Evolutionary conservation across 2,329 filamentous ascomycete genomes (phyloP).

Genomic region (Xylaria sp.): DNA sequence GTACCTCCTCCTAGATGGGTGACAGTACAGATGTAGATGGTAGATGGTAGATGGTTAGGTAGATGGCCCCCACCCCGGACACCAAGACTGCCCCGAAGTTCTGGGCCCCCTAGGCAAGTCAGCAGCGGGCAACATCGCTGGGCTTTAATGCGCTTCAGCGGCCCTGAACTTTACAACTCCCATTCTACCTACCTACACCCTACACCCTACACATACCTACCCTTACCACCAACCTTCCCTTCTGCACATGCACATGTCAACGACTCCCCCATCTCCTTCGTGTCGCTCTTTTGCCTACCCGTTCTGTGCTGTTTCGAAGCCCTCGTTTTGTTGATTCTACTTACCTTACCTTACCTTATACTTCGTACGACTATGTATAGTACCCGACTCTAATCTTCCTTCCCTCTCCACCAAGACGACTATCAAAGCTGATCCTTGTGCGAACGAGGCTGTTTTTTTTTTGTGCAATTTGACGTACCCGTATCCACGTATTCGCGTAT

Average conservation of each 20-base stretch:
- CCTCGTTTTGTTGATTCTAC: too few species aligned
- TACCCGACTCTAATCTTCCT: background rate
- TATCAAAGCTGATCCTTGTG: background rate
- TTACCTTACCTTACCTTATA: too few species aligned
- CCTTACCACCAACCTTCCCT: too few species aligned
- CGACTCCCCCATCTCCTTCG: background rate
- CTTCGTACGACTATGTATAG: too few species aligned
- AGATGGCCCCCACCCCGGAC: too few species aligned
- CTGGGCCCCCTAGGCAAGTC: background rate
- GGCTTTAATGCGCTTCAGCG: background rate
- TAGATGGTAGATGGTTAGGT: too few species aligned
- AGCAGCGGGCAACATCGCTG: background rate
- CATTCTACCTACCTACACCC: too few species aligned
- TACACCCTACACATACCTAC: too few species aligned
- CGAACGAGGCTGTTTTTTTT: background rate
- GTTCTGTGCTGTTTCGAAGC: too few species aligned
- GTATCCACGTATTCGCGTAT: conserved; percentile 4
- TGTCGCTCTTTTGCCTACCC: too few species aligned
- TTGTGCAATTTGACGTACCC: background rate
- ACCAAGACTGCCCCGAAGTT: background rate
- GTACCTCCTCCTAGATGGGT: too few species aligned
- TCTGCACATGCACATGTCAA: background rate
- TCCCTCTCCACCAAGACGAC: background rate
- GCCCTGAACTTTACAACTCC: background rate
- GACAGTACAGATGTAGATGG: too few species aligned